phyloP scores from a whole-genome alignment of 108 stramenopile genomes.

The Nitzschia inconspicua region DNA sequence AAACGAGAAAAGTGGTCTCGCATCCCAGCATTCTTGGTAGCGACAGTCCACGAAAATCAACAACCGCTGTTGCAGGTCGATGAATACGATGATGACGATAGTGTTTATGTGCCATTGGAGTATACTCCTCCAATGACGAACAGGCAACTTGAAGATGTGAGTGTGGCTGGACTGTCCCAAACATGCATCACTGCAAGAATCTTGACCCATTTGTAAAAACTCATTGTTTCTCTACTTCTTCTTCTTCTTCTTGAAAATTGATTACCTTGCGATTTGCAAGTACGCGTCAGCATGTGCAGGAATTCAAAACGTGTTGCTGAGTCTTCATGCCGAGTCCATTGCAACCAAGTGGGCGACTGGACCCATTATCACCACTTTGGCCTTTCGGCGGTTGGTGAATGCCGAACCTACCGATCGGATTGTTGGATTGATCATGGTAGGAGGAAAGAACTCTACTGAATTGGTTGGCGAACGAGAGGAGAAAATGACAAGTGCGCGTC shows the following conservation, averaged over 20 bases:
- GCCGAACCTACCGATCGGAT: constrained; percentile 52
- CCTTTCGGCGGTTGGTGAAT: constrained; percentile 60
- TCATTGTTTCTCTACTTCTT: not conserved
- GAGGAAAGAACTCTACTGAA: constrained; percentile 13
- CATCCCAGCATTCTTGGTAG: constrained; percentile 70
- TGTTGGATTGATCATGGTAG: constrained; percentile 72
- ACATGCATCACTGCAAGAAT: not conserved
- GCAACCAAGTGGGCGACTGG: constrained; percentile 74
- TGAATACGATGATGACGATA: not conserved
- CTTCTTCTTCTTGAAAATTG: not conserved
- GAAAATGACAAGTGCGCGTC: not conserved
- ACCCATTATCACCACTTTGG: constrained; percentile 55
- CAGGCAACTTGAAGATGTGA: constrained; percentile 66
- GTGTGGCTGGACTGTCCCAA: not conserved
- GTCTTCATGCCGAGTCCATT: constrained; percentile 65
- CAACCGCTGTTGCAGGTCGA: not conserved
- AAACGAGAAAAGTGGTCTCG: constrained; percentile 66
- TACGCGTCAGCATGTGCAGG: constrained; percentile 75
- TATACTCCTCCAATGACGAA: constrained; percentile 51
- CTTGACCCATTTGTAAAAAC: not conserved
- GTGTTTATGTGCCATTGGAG: constrained; percentile 39
- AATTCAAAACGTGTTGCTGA: constrained; percentile 62
- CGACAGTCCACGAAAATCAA: constrained; percentile 47
- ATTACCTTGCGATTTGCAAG: constrained; percentile 5
- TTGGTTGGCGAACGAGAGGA: not conserved